These are phyloP conservation scores for Fusarium sp. DNA, from an alignment of 2,329 filamentous ascomycete genomes.

Conservation along the genomic window DNA sequence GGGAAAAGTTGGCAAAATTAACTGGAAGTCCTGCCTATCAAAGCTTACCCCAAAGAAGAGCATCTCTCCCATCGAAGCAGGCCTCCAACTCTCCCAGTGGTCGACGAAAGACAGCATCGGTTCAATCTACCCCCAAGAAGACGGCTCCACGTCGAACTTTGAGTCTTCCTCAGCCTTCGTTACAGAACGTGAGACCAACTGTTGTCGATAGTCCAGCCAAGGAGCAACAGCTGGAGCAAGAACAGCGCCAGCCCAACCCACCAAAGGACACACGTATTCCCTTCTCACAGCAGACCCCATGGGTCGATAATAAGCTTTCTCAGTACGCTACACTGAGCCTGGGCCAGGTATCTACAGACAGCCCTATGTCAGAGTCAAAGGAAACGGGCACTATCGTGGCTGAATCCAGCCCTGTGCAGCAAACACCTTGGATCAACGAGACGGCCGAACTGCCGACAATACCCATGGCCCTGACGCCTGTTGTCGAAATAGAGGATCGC, in stretches of 20 bases:
- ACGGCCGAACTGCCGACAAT: neutral
- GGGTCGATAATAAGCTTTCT: conserved; percentile 34
- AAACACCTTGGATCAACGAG: conserved; percentile 38
- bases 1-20: conserved; percentile 34
- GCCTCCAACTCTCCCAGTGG: neutral
- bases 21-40: neutral
- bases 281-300: conserved; percentile 42
- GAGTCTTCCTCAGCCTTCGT: neutral
- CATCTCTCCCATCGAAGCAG: neutral
- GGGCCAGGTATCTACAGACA: neutral
- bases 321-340: conserved; percentile 26
- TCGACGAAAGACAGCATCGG: neutral
- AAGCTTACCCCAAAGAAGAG: neutral
- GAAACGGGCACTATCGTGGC: neutral
- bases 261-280: conserved; percentile 12
- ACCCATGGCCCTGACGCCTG: neutral
- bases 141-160: neutral
- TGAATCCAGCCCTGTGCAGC: conserved; percentile 9
- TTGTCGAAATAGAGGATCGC: neutral
- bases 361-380: neutral
- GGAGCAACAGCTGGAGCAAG: neutral
- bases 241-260: neutral
- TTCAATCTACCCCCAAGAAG: neutral
- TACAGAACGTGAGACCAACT: neutral
- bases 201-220: neutral